These are phyloP conservation scores for Suillus placidus DNA, from an alignment of 768 basidiomycete genomes.

Conservation along the genomic window DNA sequence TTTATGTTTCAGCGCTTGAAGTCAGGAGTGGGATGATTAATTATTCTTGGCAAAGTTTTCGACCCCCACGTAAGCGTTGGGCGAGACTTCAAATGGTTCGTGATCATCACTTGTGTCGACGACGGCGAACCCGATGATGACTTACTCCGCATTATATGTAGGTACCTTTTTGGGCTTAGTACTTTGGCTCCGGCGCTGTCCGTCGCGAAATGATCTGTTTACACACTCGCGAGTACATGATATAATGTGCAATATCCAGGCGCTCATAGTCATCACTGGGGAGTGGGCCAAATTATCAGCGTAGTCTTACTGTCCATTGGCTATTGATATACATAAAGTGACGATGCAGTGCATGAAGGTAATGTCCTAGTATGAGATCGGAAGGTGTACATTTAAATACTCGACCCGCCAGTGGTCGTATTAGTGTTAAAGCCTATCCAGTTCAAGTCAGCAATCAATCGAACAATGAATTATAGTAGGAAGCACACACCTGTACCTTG, in stretches of 20 bases:
- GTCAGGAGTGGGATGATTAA: background rate
- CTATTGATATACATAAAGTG: slow-evolving; percentile 2
- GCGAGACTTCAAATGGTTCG: background rate
- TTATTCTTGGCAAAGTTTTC: background rate
- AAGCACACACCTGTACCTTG: slow-evolving; percentile 42
- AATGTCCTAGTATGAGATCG: slow-evolving; percentile 5
- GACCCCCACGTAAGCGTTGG: background rate
- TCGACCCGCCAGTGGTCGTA: slow-evolving; percentile 32
- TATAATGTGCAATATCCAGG: background rate
- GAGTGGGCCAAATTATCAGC: background rate
- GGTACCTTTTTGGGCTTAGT: background rate
- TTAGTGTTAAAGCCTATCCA: slow-evolving; percentile 27
- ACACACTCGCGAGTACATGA: background rate
- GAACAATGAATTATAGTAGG: background rate
- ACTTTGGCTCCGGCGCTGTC: background rate
- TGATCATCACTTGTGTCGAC: background rate
- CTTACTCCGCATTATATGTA: background rate
- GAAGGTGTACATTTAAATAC: slow-evolving; percentile 21
- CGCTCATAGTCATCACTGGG: background rate
- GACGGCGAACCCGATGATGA: background rate
- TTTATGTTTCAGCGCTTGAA: background rate
- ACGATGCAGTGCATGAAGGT: slow-evolving; percentile 3
- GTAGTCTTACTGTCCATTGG: slow-evolving; percentile 8
- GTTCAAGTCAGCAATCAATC: slow-evolving; percentile 9
- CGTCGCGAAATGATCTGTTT: background rate